These are phyloP conservation scores for Paramecium primaurelia DNA, from an alignment of 73 alveolate genomes.

Conservation along the genomic window DNA sequence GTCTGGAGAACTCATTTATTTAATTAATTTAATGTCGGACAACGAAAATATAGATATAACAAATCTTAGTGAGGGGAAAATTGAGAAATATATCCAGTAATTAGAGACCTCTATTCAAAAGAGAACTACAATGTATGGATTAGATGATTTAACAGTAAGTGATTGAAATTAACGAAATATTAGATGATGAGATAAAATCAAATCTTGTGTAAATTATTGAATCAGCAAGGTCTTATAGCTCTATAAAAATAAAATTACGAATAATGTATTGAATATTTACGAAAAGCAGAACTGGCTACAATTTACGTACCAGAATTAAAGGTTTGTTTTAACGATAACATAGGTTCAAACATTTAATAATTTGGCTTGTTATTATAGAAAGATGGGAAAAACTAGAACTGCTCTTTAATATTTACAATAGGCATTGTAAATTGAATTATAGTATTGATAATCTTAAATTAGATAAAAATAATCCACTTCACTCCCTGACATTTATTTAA, in stretches of 20 bases:
- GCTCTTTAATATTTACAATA: constrained; percentile 73
- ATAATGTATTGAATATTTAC: background rate
- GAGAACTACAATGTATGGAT: background rate
- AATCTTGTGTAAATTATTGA: background rate
- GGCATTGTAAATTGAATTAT: constrained; percentile 64
- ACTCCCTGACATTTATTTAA: constrained; percentile 72
- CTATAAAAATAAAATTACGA: background rate
- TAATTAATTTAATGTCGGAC: constrained; percentile 11
- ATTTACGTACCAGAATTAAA: constrained; percentile 2
- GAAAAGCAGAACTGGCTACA: background rate
- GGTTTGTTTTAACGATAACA: constrained; percentile 27
- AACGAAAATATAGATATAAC: background rate
- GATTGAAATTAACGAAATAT: background rate
- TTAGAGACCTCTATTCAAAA: background rate
- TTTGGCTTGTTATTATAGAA: constrained; percentile 24
- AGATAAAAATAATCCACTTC: background rate
- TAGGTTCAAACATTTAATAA: constrained; percentile 40
- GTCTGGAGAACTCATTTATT: constrained; percentile 6
- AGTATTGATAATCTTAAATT: background rate
- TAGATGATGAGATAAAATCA: background rate
- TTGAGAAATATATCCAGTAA: background rate
- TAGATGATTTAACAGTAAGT: background rate
- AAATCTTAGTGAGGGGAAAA: background rate
- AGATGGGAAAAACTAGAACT: constrained; percentile 41
- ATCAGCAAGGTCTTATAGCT: background rate